phyloP scores from a whole-genome alignment of 306 rosid species.

The Prinsepia uniflora region DNA sequence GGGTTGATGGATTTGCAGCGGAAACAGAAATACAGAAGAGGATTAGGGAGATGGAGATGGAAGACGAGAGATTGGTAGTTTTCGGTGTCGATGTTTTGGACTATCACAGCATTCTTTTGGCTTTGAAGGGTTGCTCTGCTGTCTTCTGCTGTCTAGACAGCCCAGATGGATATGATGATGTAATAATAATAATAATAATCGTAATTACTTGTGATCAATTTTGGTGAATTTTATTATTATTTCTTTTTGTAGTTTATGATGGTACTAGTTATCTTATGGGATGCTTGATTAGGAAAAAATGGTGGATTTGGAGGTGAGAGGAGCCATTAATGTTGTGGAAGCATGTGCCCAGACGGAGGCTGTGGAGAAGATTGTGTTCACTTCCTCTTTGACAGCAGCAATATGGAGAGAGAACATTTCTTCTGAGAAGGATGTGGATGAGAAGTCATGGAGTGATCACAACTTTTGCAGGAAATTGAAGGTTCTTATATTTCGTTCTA shows the following conservation, averaged over 20 bases:
- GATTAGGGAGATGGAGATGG: constrained; percentile 32
- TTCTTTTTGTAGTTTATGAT: not conserved
- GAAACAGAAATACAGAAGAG: constrained; percentile 34
- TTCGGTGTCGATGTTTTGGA: constrained; percentile 38
- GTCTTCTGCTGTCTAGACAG: constrained; percentile 46
- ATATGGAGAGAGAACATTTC: constrained; percentile 40
- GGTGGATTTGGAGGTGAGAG: constrained; percentile 53
- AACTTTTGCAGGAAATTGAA: constrained; percentile 43
- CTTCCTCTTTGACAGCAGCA: constrained; percentile 44
- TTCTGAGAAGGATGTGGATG: constrained; percentile 39
- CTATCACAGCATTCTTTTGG: constrained; percentile 38
- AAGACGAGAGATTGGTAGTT: constrained; percentile 29
- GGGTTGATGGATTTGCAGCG: constrained; percentile 18
- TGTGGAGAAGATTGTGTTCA: constrained; percentile 38
- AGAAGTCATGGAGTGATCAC: constrained; percentile 45
- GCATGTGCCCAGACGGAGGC: constrained; percentile 44
- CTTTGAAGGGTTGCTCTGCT: constrained; percentile 36
- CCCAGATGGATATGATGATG: constrained; percentile 29
- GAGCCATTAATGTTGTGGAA: constrained; percentile 44
- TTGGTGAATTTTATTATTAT: not conserved
- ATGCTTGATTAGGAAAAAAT: constrained; percentile 30
- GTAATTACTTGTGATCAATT: not conserved
- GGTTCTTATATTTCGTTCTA: constrained; percentile 14
- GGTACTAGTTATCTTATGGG: not conserved
- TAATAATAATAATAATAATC: not conserved